Conservation (phyloP, 345 rosid genomes). For the Eucalyptus erythrocorys region DNA sequence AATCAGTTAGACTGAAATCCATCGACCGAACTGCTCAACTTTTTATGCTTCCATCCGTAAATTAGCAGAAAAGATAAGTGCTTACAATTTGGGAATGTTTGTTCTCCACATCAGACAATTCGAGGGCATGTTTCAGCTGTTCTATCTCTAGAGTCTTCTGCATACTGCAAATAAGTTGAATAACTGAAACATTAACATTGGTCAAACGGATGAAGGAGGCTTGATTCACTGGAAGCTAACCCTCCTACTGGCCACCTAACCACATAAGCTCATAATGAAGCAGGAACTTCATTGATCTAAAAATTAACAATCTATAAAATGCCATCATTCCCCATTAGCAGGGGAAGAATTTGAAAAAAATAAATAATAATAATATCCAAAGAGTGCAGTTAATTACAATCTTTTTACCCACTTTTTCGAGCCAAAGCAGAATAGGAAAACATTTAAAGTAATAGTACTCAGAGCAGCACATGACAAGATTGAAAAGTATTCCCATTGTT, state of each 20-base stretch:
- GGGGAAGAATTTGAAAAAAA: not conserved
- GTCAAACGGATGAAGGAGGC: not conserved
- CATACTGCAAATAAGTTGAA: conserved; percentile 20
- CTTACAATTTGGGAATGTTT: conserved; percentile 39
- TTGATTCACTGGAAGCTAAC: not conserved
- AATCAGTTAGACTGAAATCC: not conserved
- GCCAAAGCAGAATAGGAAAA: not conserved
- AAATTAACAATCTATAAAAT: not conserved
- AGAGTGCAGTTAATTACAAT: not conserved
- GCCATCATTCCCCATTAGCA: not conserved
- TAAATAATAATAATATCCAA: too few relatives aligned
- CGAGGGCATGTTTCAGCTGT: conserved; percentile 31
- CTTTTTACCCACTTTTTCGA: not conserved
- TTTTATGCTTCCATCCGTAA: not conserved
- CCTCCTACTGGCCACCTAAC: not conserved
- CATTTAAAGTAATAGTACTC: not conserved
- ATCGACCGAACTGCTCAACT: not conserved
- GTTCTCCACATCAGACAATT: conserved; percentile 17
- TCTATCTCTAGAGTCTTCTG: conserved; percentile 46
- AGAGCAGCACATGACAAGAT: not conserved
- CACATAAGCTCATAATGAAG: not conserved
- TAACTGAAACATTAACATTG: not conserved
- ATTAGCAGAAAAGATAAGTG: not conserved
- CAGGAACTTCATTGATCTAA: not conserved
- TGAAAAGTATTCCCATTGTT: not conserved